These are phyloP conservation scores for Kwoniella bestiolae DNA, from an alignment of 768 basidiomycete species.

Conservation along the genomic window DNA sequence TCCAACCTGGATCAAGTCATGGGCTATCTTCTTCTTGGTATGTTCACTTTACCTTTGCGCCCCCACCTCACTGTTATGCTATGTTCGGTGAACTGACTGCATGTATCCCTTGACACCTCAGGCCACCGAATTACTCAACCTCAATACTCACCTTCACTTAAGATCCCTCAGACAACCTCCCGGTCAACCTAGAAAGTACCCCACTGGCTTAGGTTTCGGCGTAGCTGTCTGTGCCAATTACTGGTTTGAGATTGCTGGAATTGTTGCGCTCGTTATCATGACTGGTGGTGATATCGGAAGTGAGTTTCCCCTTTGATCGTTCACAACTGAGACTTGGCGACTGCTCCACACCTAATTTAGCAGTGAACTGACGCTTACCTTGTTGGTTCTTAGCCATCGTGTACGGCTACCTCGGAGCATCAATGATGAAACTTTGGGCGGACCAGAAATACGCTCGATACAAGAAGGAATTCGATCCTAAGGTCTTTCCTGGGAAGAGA, in stretches of 20 bases:
- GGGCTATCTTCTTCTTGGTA: slow-evolving; percentile 75
- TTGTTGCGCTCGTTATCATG: slow-evolving; percentile 73
- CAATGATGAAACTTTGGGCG: slow-evolving; percentile 84
- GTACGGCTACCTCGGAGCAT: slow-evolving; percentile 68
- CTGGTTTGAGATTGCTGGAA: slow-evolving; percentile 82
- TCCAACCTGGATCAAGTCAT: slow-evolving; percentile 69
- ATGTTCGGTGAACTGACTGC: no score
- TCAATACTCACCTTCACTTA: slow-evolving; percentile 78
- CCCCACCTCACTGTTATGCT: no score
- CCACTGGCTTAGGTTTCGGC: slow-evolving; percentile 88
- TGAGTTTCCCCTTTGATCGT: slow-evolving; percentile 29
- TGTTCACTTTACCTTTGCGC: slow-evolving; percentile 53
- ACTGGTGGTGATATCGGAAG: slow-evolving; percentile 65
- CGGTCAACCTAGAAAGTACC: slow-evolving; percentile 80
- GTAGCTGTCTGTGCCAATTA: slow-evolving; percentile 92
- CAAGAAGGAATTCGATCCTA: slow-evolving; percentile 89
- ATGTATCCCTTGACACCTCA: slow-evolving; percentile 52
- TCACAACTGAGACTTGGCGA: no score
- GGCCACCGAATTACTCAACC: slow-evolving; percentile 85
- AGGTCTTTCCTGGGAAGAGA: slow-evolving; percentile 67
- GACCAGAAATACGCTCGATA: slow-evolving; percentile 85
- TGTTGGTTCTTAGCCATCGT: slow-evolving; percentile 55
- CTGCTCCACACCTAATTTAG: no score
- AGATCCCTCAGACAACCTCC: slow-evolving; percentile 75
- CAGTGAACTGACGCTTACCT: neutral